These are phyloP conservation scores for Sherardia arvensis DNA, from an alignment of 257 asterid species.

Conservation along the genomic window DNA sequence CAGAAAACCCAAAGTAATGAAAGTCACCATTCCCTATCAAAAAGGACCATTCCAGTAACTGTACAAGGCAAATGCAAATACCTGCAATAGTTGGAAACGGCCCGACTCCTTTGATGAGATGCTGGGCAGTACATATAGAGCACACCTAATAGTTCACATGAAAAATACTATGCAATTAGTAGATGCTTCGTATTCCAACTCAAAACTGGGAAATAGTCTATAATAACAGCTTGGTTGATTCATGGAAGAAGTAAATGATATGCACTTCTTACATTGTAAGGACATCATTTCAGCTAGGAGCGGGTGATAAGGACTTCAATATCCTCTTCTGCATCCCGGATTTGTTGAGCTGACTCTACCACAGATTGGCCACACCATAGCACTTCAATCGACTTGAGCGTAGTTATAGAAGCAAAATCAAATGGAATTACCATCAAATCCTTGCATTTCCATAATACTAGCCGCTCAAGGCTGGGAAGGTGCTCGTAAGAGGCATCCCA, in stretches of 20 bases:
- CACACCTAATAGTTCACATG: not conserved
- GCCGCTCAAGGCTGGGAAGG: not conserved
- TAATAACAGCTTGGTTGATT: not conserved
- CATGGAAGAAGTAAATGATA: not conserved
- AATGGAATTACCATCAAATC: not conserved
- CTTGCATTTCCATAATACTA: not conserved
- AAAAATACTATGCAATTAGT: not conserved
- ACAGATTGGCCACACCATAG: constrained; percentile 3
- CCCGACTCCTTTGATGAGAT: too few relatives aligned
- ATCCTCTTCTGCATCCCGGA: not conserved
- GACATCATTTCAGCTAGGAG: not conserved
- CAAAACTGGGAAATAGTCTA: not conserved
- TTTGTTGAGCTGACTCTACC: not conserved
- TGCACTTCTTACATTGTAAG: not conserved
- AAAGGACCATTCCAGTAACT: too few relatives aligned
- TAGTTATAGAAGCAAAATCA: not conserved
- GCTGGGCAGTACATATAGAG: too few relatives aligned
- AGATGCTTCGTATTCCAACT: not conserved
- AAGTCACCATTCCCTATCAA: too few relatives aligned
- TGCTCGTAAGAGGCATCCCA: not conserved
- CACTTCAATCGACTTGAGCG: constrained; percentile 1
- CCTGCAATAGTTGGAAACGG: too few relatives aligned
- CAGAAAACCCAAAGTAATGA: too few relatives aligned
- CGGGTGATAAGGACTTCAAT: not conserved
- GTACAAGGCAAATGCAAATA: too few relatives aligned